Evolutionary conservation across 2,329 filamentous ascomycete genomes (phyloP).

Genomic region (Fusarium continuum): DNA sequence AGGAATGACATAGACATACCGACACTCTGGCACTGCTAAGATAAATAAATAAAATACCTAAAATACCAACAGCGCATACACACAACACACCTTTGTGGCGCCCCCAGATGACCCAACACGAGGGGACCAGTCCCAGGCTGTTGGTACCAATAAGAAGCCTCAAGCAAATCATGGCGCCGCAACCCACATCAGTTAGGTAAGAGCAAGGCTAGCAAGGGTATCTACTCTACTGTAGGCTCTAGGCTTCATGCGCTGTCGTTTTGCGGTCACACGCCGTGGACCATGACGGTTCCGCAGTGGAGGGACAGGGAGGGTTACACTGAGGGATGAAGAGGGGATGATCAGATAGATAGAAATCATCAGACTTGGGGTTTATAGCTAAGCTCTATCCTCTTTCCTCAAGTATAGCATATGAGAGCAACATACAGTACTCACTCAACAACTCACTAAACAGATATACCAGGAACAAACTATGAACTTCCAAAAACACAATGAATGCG

Average conservation of each 20-base stretch:
- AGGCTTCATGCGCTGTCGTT: not conserved
- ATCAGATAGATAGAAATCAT: not conserved
- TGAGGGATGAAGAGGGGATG: not conserved
- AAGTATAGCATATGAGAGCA: too few species aligned
- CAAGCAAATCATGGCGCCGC: constrained; percentile 9
- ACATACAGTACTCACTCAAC: too few species aligned
- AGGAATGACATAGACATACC: constrained; percentile 1
- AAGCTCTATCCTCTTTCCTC: too few species aligned
- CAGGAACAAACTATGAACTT: too few species aligned
- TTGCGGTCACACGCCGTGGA: constrained; percentile 5
- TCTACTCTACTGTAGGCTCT: too few species aligned
- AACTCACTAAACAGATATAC: too few species aligned
- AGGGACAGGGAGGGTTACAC: not conserved
- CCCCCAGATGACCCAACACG: constrained; percentile 3
- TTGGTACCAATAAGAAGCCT: constrained; percentile 7
- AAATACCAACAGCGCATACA: too few species aligned
- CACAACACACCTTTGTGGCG: too few species aligned
- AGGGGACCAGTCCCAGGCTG: constrained; percentile 15
- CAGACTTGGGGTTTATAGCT: too few species aligned
- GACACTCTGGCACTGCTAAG: not conserved
- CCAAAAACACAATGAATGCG: too few species aligned
- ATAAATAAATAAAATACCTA: not conserved
- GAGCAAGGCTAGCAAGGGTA: constrained; percentile 15
- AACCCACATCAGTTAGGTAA: not conserved
- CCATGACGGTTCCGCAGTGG: not conserved